phyloP scores from a whole-genome alignment of 257 asterid species.

The Capsicum rhomboideum region DNA sequence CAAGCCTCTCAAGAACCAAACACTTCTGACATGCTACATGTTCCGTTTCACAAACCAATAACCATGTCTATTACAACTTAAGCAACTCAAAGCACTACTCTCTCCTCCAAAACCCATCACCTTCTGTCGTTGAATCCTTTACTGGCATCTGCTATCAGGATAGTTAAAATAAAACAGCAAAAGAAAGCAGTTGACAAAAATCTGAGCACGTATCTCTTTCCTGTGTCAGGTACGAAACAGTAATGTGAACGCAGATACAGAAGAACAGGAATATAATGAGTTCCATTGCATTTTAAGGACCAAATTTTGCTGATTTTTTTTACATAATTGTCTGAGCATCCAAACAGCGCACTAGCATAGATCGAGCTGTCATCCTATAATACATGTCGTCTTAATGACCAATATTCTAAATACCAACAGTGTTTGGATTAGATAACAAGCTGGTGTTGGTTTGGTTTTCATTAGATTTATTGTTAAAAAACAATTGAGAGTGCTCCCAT shows the following conservation, averaged over 20 bases:
- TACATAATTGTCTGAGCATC: neutral
- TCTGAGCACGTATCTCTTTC: neutral
- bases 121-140: neutral
- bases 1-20: neutral
- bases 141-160: neutral
- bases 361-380: neutral
- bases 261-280: neutral
- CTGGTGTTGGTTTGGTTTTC: neutral
- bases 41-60: neutral
- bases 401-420: neutral
- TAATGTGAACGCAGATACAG: neutral
- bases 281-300: neutral
- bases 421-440: neutral
- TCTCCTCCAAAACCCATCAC: neutral
- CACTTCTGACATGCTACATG: neutral
- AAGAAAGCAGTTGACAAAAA: neutral
- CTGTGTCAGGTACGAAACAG: neutral
- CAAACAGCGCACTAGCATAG: neutral
- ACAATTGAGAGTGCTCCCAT: neutral
- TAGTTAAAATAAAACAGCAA: neutral
- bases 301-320: neutral
- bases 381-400: neutral
- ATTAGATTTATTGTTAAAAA: neutral
- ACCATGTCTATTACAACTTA: neutral
- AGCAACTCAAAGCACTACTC: neutral